Evolutionary conservation across 208 protist genomes (phyloP), one percentile per base, ranked within the genome.

Genomic region (Leishmania lainsoni): DNA sequence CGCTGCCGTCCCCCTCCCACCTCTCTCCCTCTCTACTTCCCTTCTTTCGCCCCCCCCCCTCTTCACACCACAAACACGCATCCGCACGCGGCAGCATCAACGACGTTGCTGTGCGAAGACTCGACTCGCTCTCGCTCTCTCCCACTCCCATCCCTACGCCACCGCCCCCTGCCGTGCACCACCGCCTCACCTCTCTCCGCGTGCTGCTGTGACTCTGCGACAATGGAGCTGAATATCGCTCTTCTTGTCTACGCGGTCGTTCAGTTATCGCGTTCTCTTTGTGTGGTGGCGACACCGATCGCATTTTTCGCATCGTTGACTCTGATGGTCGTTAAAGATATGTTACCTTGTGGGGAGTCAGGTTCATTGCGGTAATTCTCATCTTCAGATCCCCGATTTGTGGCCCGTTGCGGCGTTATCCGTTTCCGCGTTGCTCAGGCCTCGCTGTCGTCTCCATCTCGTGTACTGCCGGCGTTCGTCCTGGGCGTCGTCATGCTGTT

Each of bases 231-330:
- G 48, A 17, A 66, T 0, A 84, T 88, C 79, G n/a, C 87, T 16
- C 84, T 92, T 73, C 77, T 84, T 17, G 89, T 91, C 39, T 94
- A 90, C 82, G 74, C 80, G 17, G 82, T 95, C 39, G 20, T 91
- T n/a, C 76, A 86, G 78, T 61, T 87, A 58, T 89, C 26, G 85
- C 85, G 26, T 87, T 93, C 51, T 51, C 93, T 1, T 85, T 90
- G 80, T 91, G 61, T 89, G 58, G 81, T 92, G 22, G 91, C 84
- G 8, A 91, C 86, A 35, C 81, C 86, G 59, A 86, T 94, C 39
- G 88, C n/a, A n/a, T n/a, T n/a, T n/a, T n/a, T n/a, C n/a, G n/a
- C n/a, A n/a, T n/a, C n/a, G n/a, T n/a, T n/a, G n/a, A n/a, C n/a
- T n/a, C n/a, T n/a, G n/a, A n/a, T n/a, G n/a, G n/a, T n/a, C n/a